Evolutionary conservation across 495 filamentous ascomycete species (phyloP), one percentile per base, ranked within the genome.

Genomic region (Aspergillus saccharolyticus): DNA sequence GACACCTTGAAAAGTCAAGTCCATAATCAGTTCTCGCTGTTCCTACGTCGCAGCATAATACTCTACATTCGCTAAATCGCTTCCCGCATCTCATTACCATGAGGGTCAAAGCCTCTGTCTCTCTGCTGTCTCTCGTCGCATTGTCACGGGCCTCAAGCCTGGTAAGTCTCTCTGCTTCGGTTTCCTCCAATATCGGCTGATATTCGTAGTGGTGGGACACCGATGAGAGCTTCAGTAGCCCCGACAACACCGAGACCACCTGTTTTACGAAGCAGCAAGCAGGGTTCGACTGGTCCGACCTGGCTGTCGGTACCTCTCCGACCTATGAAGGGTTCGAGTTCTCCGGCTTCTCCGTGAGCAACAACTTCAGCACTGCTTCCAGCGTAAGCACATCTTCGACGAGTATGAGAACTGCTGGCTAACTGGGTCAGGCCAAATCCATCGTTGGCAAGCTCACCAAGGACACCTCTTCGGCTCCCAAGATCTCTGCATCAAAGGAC

Each of bases 261-360:
- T 96, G 91, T 77, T 84, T 78, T 49, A 67, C 80, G 16, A 63
- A 85, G 54, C 87, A 92, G 71, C 68, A 76, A 21, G 61, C 63
- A 18, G 91, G 92, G 42, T 90, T 88, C 65, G 79, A 86, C 78
- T 96, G 86, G 82, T 68, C 67, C 47, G 81, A 82, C 60, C 80
- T 94, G 4, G 58, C 66, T 45, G 45, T 70, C 24, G 91, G 90
- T 25, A 66, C 69, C n/a, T 86, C 95, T 73, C 66, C 66, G 44
- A 62, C 66, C n/a, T 96, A 90, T 68, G 83, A 78, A 25, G 85
- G 82, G 66, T 87, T 91, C 65, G 74, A 76, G 57, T 96, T 92
- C 79, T 76, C 70, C 33, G 88, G 87, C 56, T 95, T 86, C 73
- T 74, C 70, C 30, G 91, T 86, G 74, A 71, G 72, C 44, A 75